phyloP scores from a whole-genome alignment of 805 yeast genomes.

The Candida ipomoeae region DNA sequence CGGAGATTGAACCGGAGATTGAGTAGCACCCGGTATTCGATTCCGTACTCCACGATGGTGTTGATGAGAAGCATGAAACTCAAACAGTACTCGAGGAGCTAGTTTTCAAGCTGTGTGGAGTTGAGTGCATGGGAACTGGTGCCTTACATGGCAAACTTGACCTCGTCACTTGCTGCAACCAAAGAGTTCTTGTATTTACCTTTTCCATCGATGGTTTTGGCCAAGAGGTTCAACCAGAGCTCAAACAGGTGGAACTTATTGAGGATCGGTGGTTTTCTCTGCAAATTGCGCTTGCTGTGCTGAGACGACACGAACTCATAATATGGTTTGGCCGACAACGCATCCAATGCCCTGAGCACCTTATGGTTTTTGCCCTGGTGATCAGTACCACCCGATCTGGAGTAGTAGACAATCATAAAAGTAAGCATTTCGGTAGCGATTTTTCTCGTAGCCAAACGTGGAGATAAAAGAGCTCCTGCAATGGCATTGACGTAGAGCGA shows the following conservation, averaged over 20 bases:
- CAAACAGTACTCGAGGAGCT: slow-evolving; percentile 65
- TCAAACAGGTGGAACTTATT: slow-evolving; percentile 50
- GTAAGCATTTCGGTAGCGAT: slow-evolving; percentile 74
- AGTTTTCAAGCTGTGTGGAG: slow-evolving; percentile 47
- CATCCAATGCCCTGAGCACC: slow-evolving; percentile 50
- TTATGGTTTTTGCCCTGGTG: slow-evolving; percentile 48
- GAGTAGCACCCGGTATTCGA: slow-evolving; percentile 39
- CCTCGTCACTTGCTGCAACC: slow-evolving; percentile 89
- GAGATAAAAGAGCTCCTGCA: slow-evolving; percentile 69
- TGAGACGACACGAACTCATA: slow-evolving; percentile 28
- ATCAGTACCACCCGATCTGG: slow-evolving; percentile 23
- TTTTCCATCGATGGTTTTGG: slow-evolving; percentile 70
- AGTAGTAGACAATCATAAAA: slow-evolving; percentile 40
- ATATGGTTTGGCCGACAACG: slow-evolving; percentile 36
- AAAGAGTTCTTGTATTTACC: slow-evolving; percentile 81
- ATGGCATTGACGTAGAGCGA: slow-evolving; percentile 52
- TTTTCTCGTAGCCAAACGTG: slow-evolving; percentile 69
- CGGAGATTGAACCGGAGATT: slow-evolving; percentile 59
- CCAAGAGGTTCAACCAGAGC: slow-evolving; percentile 67
- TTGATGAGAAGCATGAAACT: slow-evolving; percentile 68
- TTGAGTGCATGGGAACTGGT: slow-evolving; percentile 37
- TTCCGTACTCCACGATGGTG: slow-evolving; percentile 51
- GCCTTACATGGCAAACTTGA: slow-evolving; percentile 32
- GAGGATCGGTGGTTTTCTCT: slow-evolving; percentile 34
- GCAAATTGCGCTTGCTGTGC: slow-evolving; percentile 25